Base-by-base conservation (phyloP, 1,284 basidiomycete species). In the Puccinia coronata region DNA sequence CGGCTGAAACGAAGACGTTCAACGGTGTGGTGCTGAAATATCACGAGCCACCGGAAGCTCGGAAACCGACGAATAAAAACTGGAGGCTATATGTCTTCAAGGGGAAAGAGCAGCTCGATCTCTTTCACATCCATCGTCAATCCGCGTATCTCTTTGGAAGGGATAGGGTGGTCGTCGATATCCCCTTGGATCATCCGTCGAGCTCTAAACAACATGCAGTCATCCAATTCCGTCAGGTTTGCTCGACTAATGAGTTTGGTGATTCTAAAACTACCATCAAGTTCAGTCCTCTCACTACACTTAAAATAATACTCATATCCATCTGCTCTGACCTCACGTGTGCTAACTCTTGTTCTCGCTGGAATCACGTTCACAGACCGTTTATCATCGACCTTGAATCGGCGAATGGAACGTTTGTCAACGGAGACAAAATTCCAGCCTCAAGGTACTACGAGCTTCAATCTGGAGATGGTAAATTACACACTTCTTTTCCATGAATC, bases 41-140 rank as follows among this genome's bases (percentile, higher is more conserved):
- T 86, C 96, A 98, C 84, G 97, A 99, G 86, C 97, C 97, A 16
- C 95, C 96, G 1, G 97, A 99, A 88, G 97, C 97, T 34, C 89
- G 96, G 83, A 97, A 96, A 85, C 96, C 97, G 4, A 87, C 89
- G 2, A 87, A 92, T 53, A 92, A 92, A 31, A 53, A 78, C 34
- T 99, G 97, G 97, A 89, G 97, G 84, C 85, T 99, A 82, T 99
- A 98, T 86, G 95, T 98, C 55, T 99, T 98, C 89, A 98, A 98
- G 86, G 95, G 93, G 31, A 90, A 90, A 75, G 94, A 97, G 84
- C 93, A 98, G 89, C 89, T 92, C 76, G 95, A 96, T 96, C 85
- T 96, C 82, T 89, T 97, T 70, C 95, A 96, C 85, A 92, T 98
- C 57, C 91, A 95, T 83, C 89, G 92, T 36, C 97, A 99, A 87